Base-by-base conservation (phyloP, 129 eudicot species). In the Smallanthus sonchifolius region DNA sequence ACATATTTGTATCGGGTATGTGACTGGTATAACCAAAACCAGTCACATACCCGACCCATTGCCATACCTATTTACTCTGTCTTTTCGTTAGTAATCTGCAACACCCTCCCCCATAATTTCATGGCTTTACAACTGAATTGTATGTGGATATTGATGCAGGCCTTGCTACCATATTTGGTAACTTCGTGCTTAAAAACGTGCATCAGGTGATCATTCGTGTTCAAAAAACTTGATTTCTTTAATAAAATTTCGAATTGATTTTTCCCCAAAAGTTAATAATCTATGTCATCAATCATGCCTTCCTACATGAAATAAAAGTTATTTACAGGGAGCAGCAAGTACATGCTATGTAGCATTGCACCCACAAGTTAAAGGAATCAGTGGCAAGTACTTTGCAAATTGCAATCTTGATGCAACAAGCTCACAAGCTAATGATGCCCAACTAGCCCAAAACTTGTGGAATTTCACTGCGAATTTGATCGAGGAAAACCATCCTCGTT, bases 321-420 rank as follows among this genome's bases (percentile, higher is more conserved):
- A 40, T 48, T 17, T 65, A 20, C 81, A 91, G 95, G 97, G 97
- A 24, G 91, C 97, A 37, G 84, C 97, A 69, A 91, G 95, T 20
- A 91, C 87, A 56, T 91, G 97, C 75, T 88, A 88, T 70, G 90
- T 81, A n/a, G 95, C 95, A 62, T 75, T 91, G 84, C 90, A 91
- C 69, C 95, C 97, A 8, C 75, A 80, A 45, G 87, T 91, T 66
- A 55, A 84, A 69, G 90, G 92, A 42, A 57, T 75, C 4, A 80
- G 73, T 48, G 97, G 89, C 34, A 80, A 80, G 65, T 91, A 91
- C 69, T 91, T 77, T 69, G 74, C 72, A 4, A 84, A 91, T 66
- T 79, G 83, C 39, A 84, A 86, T 67, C 16, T 82, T 47, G 79
- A 83, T 8, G 69, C 87, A 54, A 37, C 90, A 36, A 80, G 86